Conservation (phyloP, 345 rosid species). For the Salix suchowensis region DNA sequence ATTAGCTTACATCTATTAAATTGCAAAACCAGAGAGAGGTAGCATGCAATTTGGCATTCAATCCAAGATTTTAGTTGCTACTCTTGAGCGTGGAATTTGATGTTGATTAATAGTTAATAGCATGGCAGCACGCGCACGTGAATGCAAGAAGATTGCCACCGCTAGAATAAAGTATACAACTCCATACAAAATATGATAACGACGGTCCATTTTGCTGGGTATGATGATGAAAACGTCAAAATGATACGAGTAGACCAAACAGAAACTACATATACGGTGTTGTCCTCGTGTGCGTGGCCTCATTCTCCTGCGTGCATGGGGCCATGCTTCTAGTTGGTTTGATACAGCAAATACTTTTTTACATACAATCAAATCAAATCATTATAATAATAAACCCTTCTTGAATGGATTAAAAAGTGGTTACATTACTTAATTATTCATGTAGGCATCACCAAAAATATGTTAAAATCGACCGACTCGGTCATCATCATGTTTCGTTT, state of each 20-base stretch:
- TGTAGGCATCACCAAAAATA: neutral
- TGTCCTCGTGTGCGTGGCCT: constrained; percentile 65
- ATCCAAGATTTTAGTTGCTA: too few relatives aligned
- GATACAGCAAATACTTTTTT: neutral
- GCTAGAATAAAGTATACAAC: neutral
- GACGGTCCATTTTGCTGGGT: neutral
- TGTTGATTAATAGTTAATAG: neutral
- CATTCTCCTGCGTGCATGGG: constrained; percentile 30
- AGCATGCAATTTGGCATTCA: too few relatives aligned
- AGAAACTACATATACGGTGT: constrained; percentile 29
- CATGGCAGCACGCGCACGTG: constrained; percentile 13
- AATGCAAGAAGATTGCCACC: constrained; percentile 5
- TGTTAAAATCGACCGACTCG: neutral
- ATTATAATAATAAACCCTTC: neutral
- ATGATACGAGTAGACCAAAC: neutral
- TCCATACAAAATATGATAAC: neutral
- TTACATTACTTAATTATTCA: too few relatives aligned
- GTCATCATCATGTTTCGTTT: neutral
- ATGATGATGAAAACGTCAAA: constrained; percentile 11
- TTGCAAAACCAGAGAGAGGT: neutral
- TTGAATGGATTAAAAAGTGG: neutral
- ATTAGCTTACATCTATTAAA: too few relatives aligned
- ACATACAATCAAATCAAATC: neutral
- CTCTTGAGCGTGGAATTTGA: neutral
- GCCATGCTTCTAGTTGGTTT: constrained; percentile 1